A percentile compares a stretch with the other conserved stretches of the same genome.
Evolutionary conservation across 768 basidiomycete species (phyloP).

Genomic region (Tricholoma saponaceum): DNA sequence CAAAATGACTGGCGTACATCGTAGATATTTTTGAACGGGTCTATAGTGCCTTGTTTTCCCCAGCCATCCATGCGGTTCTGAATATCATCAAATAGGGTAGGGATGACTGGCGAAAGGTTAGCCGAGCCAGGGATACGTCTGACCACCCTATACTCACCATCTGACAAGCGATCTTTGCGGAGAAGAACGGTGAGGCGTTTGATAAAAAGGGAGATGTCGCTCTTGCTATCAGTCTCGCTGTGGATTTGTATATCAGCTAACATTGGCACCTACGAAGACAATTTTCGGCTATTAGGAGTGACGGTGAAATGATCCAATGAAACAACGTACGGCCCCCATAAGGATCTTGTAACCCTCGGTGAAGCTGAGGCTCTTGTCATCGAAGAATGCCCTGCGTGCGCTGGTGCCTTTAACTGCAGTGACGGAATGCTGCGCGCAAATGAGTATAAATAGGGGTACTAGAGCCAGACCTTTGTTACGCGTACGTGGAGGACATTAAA

Average conservation of each 20-base stretch:
- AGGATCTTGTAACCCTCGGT: background rate
- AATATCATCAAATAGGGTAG: conserved; percentile 20
- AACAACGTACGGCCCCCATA: background rate
- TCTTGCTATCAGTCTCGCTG: background rate
- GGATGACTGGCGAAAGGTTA: conserved; percentile 11
- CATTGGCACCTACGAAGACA: conserved; percentile 11
- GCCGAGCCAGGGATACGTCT: no score
- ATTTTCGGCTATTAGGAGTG: background rate
- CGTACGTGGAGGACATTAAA: background rate
- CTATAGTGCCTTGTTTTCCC: conserved; percentile 19
- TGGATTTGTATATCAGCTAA: conserved; percentile 20
- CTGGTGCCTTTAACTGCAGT: background rate
- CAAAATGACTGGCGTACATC: conserved; percentile 11
- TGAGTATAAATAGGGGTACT: background rate
- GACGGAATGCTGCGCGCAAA: background rate
- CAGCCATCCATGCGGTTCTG: conserved; percentile 17
- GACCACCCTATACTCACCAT: conserved; percentile 1
- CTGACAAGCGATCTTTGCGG: conserved; percentile 9
- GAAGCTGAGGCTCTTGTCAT: background rate
- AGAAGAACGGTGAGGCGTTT: conserved; percentile 11
- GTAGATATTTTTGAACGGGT: conserved; percentile 22
- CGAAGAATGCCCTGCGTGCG: background rate
- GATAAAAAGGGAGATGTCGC: conserved; percentile 18
- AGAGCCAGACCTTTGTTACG: no score
- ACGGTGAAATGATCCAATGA: background rate